Base-by-base conservation (phyloP, 495 filamentous ascomycete genomes). In the Podospora pseudopauciseta region DNA sequence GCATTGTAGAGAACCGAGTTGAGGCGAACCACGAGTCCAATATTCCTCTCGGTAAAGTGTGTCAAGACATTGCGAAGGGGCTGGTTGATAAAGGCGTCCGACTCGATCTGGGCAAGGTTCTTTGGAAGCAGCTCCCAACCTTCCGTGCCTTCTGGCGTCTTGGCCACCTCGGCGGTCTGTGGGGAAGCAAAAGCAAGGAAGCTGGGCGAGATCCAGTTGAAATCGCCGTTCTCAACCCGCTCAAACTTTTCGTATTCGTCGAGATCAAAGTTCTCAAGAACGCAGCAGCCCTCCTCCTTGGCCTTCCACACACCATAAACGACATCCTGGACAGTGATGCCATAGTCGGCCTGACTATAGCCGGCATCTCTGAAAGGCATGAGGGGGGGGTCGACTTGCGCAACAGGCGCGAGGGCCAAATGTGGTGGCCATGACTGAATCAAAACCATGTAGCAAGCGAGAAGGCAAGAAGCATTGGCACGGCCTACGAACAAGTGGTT, bases 291-390 rank as follows among this genome's bases (percentile, higher is more conserved):
- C 78, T 97, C 90, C 77, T 98, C 94, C 79, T 99, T 99, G 2
- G 96, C 96, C 75, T 91, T 96, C 96, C 96, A 99, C 16, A 99
- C 92, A 55, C 95, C 95, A 74, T 99, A 99, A 0, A 99, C 93
- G 11, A 99, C 88, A 75, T 99, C 95, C 79, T 99, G 95, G 55
- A 98, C 91, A 62, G 89, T 97, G 68, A 99, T 83, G 54, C 91
- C 87, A 76, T 96, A 99, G 78, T 99, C 95, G 57, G 95, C 95
- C 79, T 99, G 95, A 74, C 95, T 97, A 80, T 98, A 99, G 54
- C 95, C 95, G 69, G 95, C 95, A 80, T 99, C 95, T 59, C 95
- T 86, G 85, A 99, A 99, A 4, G 95, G 95, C 95, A 99, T 99
- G 75, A 96, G 86, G 4, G 95, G 95, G 15, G 94, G 95, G 74